These are phyloP conservation scores for Fusarium verticillioides DNA, from an alignment of 2,329 filamentous ascomycete species.

Conservation along the genomic window DNA sequence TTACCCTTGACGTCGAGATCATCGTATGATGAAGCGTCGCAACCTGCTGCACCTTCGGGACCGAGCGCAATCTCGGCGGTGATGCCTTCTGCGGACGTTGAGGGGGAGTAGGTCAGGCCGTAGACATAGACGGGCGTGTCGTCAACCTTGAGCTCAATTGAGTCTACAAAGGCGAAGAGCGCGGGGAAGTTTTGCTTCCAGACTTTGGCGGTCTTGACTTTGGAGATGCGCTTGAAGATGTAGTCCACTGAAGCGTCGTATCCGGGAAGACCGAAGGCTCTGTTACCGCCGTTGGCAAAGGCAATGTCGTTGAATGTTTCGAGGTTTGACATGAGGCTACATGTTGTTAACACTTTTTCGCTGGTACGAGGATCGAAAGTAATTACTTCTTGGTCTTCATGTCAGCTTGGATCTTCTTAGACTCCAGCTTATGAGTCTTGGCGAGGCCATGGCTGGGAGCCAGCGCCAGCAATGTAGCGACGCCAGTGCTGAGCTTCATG, in stretches of 20 bases:
- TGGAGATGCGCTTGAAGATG: constrained; percentile 57
- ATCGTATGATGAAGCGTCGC: constrained; percentile 32
- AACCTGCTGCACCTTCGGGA: constrained; percentile 38
- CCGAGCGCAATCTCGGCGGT: constrained; percentile 36
- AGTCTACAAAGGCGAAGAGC: constrained; percentile 57
- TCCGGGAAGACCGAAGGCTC: constrained; percentile 63
- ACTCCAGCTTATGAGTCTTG: constrained; percentile 29
- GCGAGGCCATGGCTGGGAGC: constrained; percentile 3
- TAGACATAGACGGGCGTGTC: constrained; percentile 31
- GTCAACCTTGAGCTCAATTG: constrained; percentile 49
- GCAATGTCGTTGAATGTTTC: constrained; percentile 35
- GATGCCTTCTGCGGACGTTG: constrained; percentile 30
- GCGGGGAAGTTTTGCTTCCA: constrained; percentile 63
- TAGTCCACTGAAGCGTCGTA: constrained; percentile 62
- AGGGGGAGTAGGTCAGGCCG: constrained; percentile 37
- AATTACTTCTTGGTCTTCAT: constrained; percentile 31
- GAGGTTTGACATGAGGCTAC: constrained; percentile 27
- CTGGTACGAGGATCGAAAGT: fast-evolving
- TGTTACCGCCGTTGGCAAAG: constrained; percentile 59
- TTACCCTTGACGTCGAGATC: constrained; percentile 40
- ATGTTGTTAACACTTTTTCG: neutral
- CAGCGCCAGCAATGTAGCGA: constrained; percentile 21
- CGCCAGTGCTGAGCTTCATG: constrained; percentile 16
- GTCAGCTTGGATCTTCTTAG: constrained; percentile 23
- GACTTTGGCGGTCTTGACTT: constrained; percentile 50